phyloP scores from a whole-genome alignment of 75 land plant genomes.

The Selaginella tamariscina region DNA sequence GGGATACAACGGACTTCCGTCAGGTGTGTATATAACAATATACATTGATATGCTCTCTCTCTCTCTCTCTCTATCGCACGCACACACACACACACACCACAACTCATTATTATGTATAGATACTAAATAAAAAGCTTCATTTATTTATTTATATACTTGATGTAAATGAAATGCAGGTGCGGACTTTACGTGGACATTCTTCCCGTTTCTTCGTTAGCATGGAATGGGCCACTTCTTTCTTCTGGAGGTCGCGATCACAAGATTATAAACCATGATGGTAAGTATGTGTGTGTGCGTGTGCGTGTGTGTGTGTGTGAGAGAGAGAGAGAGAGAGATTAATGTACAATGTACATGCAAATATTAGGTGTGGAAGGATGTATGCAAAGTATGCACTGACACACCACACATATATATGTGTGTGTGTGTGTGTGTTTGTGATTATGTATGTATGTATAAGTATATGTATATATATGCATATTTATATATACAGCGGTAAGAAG shows the following conservation, averaged over 20 bases:
- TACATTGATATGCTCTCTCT: too few species aligned
- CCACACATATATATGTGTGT: too few species aligned
- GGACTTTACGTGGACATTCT: slow-evolving; percentile 24
- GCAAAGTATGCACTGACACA: too few species aligned
- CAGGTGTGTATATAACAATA: slow-evolving; percentile 13
- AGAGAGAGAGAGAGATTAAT: too few species aligned
- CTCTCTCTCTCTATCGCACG: too few species aligned
- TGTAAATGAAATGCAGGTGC: neutral
- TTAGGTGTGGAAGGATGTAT: too few species aligned
- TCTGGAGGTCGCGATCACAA: slow-evolving; percentile 49
- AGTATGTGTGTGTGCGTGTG: neutral
- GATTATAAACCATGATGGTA: slow-evolving; percentile 71
- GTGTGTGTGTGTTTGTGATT: neutral
- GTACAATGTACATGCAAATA: too few species aligned
- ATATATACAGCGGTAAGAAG: too few species aligned
- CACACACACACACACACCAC: too few species aligned
- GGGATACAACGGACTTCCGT: slow-evolving; percentile 32
- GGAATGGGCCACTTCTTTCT: slow-evolving; percentile 40
- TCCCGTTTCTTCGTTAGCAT: slow-evolving; percentile 37
- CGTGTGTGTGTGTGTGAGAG: neutral
- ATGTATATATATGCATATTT: too few species aligned
- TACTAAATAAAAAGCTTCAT: neutral
- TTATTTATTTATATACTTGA: neutral
- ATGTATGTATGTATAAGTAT: neutral
- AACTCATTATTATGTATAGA: too few species aligned